Base-by-base conservation (phyloP, 768 basidiomycete species). In the Dictyophora rubrovolvata region DNA sequence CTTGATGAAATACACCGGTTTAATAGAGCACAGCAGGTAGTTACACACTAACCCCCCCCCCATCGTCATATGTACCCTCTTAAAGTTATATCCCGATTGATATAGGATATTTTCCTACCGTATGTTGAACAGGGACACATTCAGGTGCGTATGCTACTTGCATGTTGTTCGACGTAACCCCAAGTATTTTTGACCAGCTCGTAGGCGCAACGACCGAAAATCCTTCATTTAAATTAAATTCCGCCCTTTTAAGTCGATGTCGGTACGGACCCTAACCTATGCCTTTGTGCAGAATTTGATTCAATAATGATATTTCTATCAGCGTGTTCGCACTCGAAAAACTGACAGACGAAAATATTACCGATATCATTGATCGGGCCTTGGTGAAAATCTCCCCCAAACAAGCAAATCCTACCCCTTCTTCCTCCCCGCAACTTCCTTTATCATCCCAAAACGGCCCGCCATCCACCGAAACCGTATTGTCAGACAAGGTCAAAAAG, bases 201-300 rank as follows among this genome's bases (percentile, higher is more conserved):
- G 80, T 91, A 64, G 89, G 89, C 23, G 89, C 90, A 0, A 93
- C 90, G 2, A 93, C 90, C 0, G 91, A 93, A 69, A 93, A 93
- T 62, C 90, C 90, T 0, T 89, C 87, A 0, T 93, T 93, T 73
- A 88, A 86, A 63, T 69, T 90, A 34, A 87, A 83, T 17, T 77
- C 82, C 34, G 84, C 88, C 11, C 73, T 90, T 28, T 71, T 90
- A 33, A 85, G 85, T 66, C 82, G 88, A 48, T 90, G 88, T 70
- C 79, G 87, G 87, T 86, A 63, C 65, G 79, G 71, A 7, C 1
- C 35, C n/a, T 5, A 3, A 12, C 28, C 28, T 28, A 28, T 28
- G 7, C 28, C 28, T 28, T 28, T 28, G 33, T n/a, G 8, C 48
- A 23, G 33, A 53, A 61, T 71, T 48, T 54, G 54, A 17, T 60